Conservation (phyloP, 1,139 yeast genomes). For the Tardiomyces digboiensis region DNA sequence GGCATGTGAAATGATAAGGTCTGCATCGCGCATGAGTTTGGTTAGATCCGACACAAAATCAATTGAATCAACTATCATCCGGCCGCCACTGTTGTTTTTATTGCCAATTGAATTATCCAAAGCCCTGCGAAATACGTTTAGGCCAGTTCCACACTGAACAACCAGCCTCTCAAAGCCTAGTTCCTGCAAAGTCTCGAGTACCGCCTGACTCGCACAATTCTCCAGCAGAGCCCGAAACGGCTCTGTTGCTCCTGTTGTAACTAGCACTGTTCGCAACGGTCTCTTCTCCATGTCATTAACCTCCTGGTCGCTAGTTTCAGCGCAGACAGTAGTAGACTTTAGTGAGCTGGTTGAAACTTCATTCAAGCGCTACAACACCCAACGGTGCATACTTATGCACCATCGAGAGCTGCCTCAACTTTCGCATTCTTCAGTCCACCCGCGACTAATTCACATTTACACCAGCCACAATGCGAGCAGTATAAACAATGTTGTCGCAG, state of each 20-base stretch:
- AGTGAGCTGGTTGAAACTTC: no score
- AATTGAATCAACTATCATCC: slow-evolving; percentile 27
- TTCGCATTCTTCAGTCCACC: no score
- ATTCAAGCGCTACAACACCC: no score
- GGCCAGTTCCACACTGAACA: slow-evolving; percentile 43
- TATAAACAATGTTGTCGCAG: no score
- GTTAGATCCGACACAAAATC: slow-evolving; percentile 34
- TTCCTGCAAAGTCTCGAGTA: slow-evolving; percentile 23
- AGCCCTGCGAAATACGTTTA: slow-evolving; percentile 25
- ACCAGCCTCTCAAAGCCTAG: slow-evolving; percentile 25
- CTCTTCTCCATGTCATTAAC: no score
- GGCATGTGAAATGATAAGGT: slow-evolving; percentile 77
- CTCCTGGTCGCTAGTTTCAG: no score
- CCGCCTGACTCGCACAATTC: slow-evolving; percentile 28
- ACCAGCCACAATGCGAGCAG: no score
- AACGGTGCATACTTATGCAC: no score
- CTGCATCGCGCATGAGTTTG: slow-evolving; percentile 31
- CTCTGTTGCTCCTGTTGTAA: slow-evolving; percentile 83
- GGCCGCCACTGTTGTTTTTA: slow-evolving; percentile 21
- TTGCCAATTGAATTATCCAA: slow-evolving; percentile 13
- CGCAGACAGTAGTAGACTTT: no score
- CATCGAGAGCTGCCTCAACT: no score
- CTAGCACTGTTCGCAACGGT: slow-evolving; percentile 33
- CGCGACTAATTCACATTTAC: no score
- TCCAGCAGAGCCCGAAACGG: slow-evolving; percentile 54